Base-by-base conservation (phyloP, 805 yeast species). In the Candida endomychidarum region DNA sequence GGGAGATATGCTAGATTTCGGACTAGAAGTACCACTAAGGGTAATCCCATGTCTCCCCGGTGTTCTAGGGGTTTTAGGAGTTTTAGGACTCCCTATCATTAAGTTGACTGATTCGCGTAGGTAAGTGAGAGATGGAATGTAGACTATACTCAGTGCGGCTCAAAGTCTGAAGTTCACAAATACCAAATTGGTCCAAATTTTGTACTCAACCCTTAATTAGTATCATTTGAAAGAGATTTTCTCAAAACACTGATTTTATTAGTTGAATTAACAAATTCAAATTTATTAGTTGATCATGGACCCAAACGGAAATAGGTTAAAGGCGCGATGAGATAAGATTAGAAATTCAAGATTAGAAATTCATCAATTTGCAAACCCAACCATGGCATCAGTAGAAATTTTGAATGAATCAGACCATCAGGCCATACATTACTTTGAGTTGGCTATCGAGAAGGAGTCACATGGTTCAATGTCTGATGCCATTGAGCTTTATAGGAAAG, bases 401-500 rank as follows among this genome's bases (percentile, higher is more conserved):
- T 34, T 46, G 5, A 26, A 22, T 14, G 45, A 46, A 4, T 22
- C 31, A 9, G 60, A 58, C 22, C 24, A 41, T 34, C 62, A 65
- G 34, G 95, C 96, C 2, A 62, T 87, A 29, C 70, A 67, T 37
- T 62, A 77, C 16, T 88, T 86, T 65, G 88, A 83, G 50, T 59
- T 70, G 37, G 96, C 88, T 2, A 77, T 81, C 0, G 77, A 73
- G 34, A 81, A 81, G 53, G 96, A 89, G 60, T 65, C 74, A 23
- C 75, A 70, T 36, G 96, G 96, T 0, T 67, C 78, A 45, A 72
- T 88, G 78, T 74, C 86, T n/a, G 96, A 88, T 52, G 96, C 96
- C 1, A 79, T 86, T 19, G 75, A 68, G 35, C 74, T 64, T 48
- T 89, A 89, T 60, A 67, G 95, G 46, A 70, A 73, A 46, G 96